Evolutionary conservation across 2,329 filamentous ascomycete species (phyloP).

Genomic region (Aspergillus sp.): DNA sequence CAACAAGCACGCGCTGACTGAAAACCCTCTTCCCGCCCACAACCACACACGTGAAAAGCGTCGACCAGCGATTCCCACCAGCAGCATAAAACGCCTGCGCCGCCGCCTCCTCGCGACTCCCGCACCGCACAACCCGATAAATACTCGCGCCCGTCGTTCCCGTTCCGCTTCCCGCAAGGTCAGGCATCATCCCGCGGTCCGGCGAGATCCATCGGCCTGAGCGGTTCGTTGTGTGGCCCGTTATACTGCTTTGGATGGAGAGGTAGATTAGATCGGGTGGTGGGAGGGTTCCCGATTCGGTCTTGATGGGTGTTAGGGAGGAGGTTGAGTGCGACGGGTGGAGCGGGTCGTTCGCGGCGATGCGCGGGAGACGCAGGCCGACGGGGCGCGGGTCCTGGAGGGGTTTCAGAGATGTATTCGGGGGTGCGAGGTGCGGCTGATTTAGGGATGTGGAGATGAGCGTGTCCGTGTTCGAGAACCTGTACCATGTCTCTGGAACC

Average conservation of each 20-base stretch:
- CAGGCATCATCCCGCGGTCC: neutral
- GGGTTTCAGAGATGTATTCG: neutral
- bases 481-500: neutral
- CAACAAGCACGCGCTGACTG: neutral
- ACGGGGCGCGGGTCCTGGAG: neutral
- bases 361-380: neutral
- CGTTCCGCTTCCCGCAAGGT: neutral
- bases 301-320: neutral
- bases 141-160: neutral
- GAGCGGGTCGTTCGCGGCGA: neutral
- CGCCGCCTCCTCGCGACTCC: conserved; percentile 7
- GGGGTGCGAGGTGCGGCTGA: neutral
- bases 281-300: neutral
- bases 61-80: conserved; percentile 11
- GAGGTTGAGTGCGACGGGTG: neutral
- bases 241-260: neutral
- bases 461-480: neutral
- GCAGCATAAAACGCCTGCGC: conserved; percentile 10
- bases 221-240: neutral
- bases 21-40: neutral
- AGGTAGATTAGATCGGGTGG: neutral
- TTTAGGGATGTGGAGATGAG: neutral
- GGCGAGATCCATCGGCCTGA: neutral
- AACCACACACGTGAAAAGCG: conserved; percentile 15
- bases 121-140: conserved; percentile 5